phyloP scores from a whole-genome alignment of 192 early-diverging fungal genomes.

The Jimgerdemannia flammicorona region DNA sequence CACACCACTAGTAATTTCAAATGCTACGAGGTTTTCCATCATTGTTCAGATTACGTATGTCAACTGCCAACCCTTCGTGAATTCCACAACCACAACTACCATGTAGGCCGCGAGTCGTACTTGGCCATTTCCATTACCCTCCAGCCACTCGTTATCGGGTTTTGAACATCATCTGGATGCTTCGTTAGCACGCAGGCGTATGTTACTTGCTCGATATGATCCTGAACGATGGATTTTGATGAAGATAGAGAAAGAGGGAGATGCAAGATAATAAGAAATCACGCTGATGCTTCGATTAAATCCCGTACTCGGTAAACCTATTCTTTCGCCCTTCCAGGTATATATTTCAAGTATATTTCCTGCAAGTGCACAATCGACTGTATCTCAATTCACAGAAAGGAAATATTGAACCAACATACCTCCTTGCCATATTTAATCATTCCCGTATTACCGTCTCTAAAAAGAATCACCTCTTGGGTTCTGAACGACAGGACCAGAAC shows the following conservation, averaged over 20 bases:
- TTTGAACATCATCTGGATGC: constrained; percentile 70
- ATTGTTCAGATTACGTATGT: too few species aligned
- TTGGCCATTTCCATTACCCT: constrained; percentile 90
- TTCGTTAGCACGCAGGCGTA: constrained; percentile 93
- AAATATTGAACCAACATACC: constrained; percentile 7
- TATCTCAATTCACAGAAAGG: neutral
- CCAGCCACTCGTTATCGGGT: constrained; percentile 89
- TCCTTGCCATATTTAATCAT: constrained; percentile 88
- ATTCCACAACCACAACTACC: constrained; percentile 11
- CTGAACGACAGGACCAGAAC: constrained; percentile 86
- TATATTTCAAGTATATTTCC: too few species aligned
- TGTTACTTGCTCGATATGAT: constrained; percentile 79
- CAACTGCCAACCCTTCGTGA: too few species aligned
- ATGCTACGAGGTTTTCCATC: too few species aligned
- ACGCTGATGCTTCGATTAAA: too few species aligned
- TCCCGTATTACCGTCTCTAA: constrained; percentile 80
- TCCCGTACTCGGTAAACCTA: too few species aligned
- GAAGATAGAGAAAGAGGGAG: neutral
- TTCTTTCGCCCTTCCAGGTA: too few species aligned
- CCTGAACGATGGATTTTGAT: constrained; percentile 20
- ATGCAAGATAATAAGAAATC: too few species aligned
- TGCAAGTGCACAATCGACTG: too few species aligned
- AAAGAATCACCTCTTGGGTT: constrained; percentile 92
- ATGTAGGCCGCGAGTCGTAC: constrained; percentile 43
- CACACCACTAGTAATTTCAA: too few species aligned